Percentiles rank a stretch among this genome's conserved stretches.
phyloP scores from a whole-genome alignment of 129 eudicot genomes.

The Pittosporum tobira region DNA sequence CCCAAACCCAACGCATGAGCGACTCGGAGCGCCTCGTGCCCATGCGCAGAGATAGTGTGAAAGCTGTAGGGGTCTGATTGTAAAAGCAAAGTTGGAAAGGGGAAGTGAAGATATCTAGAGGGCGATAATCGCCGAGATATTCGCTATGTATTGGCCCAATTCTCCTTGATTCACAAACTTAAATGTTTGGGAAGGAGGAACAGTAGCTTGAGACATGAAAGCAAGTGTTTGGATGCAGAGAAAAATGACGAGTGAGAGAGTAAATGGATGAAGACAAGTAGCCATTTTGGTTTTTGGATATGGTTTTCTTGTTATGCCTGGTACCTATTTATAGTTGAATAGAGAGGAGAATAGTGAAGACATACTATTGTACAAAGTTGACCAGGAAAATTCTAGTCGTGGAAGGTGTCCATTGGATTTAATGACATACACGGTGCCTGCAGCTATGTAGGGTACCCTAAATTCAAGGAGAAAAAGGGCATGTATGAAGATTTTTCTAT shows the following conservation, averaged over 20 bases:
- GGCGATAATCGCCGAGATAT: constrained; percentile 29
- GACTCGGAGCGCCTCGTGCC: constrained; percentile 29
- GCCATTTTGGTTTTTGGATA: constrained; percentile 19
- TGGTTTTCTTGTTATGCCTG: no score
- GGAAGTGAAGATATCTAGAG: constrained; percentile 12
- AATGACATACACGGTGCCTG: no score
- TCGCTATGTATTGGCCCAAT: constrained; percentile 35
- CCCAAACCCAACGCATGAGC: constrained; percentile 53
- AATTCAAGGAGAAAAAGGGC: no score
- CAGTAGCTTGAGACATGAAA: constrained; percentile 18
- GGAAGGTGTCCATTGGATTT: no score
- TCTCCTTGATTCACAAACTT: constrained; percentile 32
- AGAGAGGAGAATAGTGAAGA: no score
- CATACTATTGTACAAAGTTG: no score
- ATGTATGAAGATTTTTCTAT: no score
- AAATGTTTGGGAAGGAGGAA: constrained; percentile 39
- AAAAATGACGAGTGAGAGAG: constrained; percentile 3
- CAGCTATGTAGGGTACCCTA: no score
- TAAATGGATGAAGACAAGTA: constrained; percentile 6
- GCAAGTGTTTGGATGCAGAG: constrained; percentile 9
- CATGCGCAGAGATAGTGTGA: constrained; percentile 38
- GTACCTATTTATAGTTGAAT: no score
- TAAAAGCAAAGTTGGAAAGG: constrained; percentile 54
- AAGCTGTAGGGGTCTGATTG: constrained; percentile 46
- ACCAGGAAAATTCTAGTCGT: no score